Conservation (phyloP, 2,329 filamentous ascomycete species). For the Pseudophaeomoniella oleicola region DNA sequence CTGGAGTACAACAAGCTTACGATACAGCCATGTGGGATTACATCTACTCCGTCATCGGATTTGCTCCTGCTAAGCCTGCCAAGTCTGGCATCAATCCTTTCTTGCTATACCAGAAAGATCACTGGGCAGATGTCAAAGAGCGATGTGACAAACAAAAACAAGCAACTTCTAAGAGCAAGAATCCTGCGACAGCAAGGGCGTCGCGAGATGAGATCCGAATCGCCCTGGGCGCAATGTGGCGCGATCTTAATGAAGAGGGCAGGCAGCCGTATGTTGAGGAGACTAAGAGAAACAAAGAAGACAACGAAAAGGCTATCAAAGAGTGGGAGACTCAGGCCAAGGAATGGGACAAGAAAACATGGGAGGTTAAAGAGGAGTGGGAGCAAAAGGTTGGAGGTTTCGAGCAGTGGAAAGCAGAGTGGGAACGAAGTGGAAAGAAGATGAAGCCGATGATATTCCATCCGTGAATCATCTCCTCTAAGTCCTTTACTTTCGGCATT, state of each 20-base stretch:
- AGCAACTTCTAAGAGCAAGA: conserved; percentile 47
- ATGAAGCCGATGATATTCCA: neutral
- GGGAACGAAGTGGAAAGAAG: conserved; percentile 38
- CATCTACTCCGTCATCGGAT: conserved; percentile 53
- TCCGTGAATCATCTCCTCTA: no score
- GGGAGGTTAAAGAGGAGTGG: conserved; percentile 26
- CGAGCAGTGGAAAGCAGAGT: conserved; percentile 43
- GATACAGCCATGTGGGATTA: conserved; percentile 42
- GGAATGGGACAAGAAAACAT: conserved; percentile 27
- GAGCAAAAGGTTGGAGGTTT: conserved; percentile 14
- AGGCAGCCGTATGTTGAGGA: conserved; percentile 66
- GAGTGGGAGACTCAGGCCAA: conserved; percentile 59
- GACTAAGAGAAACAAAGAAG: conserved; percentile 55
- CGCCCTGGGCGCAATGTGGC: conserved; percentile 85
- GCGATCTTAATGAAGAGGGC: conserved; percentile 53
- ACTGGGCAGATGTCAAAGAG: conserved; percentile 46
- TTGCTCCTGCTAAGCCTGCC: conserved; percentile 55
- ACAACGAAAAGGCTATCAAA: conserved; percentile 47
- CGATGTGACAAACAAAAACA: conserved; percentile 57
- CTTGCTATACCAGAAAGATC: conserved; percentile 71
- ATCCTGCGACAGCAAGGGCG: conserved; percentile 39
- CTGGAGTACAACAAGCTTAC: conserved; percentile 31
- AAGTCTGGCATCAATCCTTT: conserved; percentile 75
- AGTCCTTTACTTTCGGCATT: no score
- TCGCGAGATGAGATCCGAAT: conserved; percentile 61